Percentiles rank a stretch among this genome's conserved stretches.
phyloP scores from a whole-genome alignment of 2,329 filamentous ascomycete genomes.

The Hypocreales sp. region DNA sequence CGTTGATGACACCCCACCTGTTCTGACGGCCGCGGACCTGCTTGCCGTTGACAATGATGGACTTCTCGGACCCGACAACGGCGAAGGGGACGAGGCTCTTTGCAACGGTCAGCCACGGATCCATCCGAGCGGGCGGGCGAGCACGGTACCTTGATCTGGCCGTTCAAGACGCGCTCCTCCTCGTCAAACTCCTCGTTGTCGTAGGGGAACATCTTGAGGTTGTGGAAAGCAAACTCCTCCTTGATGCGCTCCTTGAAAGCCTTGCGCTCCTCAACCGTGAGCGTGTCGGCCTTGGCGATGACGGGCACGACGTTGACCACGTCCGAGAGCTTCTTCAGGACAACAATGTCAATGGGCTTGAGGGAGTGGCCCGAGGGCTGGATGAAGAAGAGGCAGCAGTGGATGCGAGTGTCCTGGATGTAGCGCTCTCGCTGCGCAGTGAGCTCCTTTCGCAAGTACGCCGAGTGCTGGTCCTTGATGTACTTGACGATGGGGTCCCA shows the following conservation, averaged over 20 bases:
- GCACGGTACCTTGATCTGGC: constrained; percentile 73
- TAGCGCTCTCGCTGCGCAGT: constrained; percentile 98
- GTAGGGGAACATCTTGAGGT: constrained; percentile 99
- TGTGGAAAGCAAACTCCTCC: constrained; percentile 99
- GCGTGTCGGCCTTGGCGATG: constrained; percentile 93
- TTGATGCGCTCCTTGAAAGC: constrained; percentile 99
- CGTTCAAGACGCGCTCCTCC: constrained; percentile 86
- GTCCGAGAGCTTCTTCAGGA: constrained; percentile 98
- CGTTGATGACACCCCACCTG: constrained; percentile 98
- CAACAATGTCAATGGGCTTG: constrained; percentile 98
- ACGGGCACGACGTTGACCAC: constrained; percentile 98
- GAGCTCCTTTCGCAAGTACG: constrained; percentile 97
- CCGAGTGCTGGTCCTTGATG: constrained; percentile 99
- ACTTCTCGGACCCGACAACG: constrained; percentile 95
- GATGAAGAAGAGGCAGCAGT: constrained; percentile 99
- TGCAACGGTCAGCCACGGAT: constrained; percentile 18
- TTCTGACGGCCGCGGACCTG: constrained; percentile 96
- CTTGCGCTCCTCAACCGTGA: constrained; percentile 88
- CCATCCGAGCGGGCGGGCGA: not conserved
- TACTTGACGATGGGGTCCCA: constrained; percentile 99
- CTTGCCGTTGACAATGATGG: constrained; percentile 92
- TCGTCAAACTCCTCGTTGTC: constrained; percentile 98
- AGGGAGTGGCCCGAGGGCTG: constrained; percentile 95
- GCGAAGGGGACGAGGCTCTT: constrained; percentile 94
- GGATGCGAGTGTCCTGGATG: constrained; percentile 97